Evolutionary conservation across 805 yeast genomes (phyloP), one percentile per base, ranked within the genome.

Genomic region (Hermanozyma aechmeae): DNA sequence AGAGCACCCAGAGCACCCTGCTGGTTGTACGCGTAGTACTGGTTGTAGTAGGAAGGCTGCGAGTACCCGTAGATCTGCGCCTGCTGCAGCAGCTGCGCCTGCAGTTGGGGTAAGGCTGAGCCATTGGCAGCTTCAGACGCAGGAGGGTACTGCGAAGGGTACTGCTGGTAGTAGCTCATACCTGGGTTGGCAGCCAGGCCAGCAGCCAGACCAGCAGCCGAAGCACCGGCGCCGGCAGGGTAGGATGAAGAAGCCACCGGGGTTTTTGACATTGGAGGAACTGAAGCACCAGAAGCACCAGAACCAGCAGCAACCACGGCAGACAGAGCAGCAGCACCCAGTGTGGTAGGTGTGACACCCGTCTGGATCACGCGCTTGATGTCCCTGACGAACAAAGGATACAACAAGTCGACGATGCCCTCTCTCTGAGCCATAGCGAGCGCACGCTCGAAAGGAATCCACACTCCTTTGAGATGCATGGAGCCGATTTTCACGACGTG

Each of bases 401-500:
- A 50, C 43, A 50, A 45, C 42, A 49, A 38, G 37, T 50, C 55
- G 19, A 50, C 55, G 16, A 50, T 79, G 23, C 83, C 80, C 50
- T 82, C 92, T 38, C 78, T 64, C 52, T 79, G 79, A 12, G 94
- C 93, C 73, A 81, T 77, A 19, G 79, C 79, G 26, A 76, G 60
- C 2, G 93, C 94, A 28, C 92, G 62, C 38, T 81, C 89, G 48
- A 79, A 80, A 2, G 94, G 93, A 34, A 82, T 80, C 94, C 94
- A 82, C 26, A 82, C 93, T 22, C 94, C 94, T 57, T 82, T 82
- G 43, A 82, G 61, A 52, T 82, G 87, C 87, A 82, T 81, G 10
- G 86, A 76, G 4, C 94, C 94, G 36, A 80, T 78, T 55, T 82
- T 82, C 25, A 82, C 89, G 15, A 82, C 93, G 47, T 79, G 83